These are phyloP conservation scores for Fraxinus americana DNA, from an alignment of 257 asterid species.

Conservation along the genomic window DNA sequence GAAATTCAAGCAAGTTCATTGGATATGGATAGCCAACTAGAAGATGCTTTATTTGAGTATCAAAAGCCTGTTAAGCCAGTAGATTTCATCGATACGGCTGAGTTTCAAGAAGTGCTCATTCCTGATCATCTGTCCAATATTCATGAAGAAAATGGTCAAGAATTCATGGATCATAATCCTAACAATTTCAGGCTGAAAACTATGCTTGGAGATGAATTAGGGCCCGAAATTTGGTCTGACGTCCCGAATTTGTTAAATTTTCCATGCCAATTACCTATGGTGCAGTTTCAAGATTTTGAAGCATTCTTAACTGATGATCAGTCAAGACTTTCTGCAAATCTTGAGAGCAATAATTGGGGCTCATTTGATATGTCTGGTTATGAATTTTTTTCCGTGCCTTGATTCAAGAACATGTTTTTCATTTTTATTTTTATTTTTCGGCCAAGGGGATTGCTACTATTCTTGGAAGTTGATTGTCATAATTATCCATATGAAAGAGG, in stretches of 20 bases:
- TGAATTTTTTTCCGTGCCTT: slow-evolving; percentile 45
- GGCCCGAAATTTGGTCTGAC: slow-evolving; percentile 42
- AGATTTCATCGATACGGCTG: slow-evolving; percentile 34
- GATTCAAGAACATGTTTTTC: slow-evolving; percentile 6
- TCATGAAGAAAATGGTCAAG: slow-evolving; percentile 36
- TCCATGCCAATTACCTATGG: slow-evolving; percentile 35
- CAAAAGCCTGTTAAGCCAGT: slow-evolving; percentile 30
- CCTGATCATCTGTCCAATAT: slow-evolving; percentile 22
- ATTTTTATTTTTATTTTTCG: background rate
- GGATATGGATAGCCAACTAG: slow-evolving; percentile 37
- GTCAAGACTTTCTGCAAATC: slow-evolving; percentile 33
- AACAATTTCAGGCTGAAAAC: slow-evolving; percentile 44
- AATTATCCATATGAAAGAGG: slow-evolving; percentile 27
- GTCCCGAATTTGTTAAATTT: slow-evolving; percentile 38
- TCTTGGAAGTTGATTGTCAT: slow-evolving; percentile 45
- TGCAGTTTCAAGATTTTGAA: slow-evolving; percentile 63
- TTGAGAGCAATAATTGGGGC: slow-evolving; percentile 51
- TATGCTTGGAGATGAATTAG: slow-evolving; percentile 45
- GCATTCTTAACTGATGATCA: slow-evolving; percentile 50
- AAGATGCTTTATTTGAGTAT: slow-evolving; percentile 33
- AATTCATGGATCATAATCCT: slow-evolving; percentile 39
- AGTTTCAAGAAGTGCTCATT: slow-evolving; percentile 24
- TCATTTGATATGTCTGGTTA: slow-evolving; percentile 62
- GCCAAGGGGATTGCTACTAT: slow-evolving; percentile 15
- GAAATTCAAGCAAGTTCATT: slow-evolving; percentile 30